Base-by-base conservation (phyloP, 179 eudicot genomes). In the Beta macrorhiza region DNA sequence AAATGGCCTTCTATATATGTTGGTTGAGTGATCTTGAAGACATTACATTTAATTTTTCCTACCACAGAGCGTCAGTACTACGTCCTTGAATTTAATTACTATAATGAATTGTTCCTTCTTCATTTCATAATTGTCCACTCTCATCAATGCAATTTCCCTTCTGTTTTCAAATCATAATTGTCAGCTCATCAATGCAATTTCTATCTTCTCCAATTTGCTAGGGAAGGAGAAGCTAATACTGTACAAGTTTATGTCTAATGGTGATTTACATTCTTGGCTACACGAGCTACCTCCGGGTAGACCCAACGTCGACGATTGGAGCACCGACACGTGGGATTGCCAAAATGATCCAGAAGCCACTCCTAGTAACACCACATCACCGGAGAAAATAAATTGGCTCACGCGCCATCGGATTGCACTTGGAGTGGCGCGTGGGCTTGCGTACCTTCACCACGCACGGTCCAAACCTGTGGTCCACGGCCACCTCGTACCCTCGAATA, bases 261-360 rank as follows among this genome's bases (percentile, higher is more conserved):
- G 99, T 32, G 97, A 97, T 85, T 87, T 97, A 72, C 97, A 89
- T 75, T 85, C 91, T 15, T 97, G 98, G 99, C 82, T 97, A 6
- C 97, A 97, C 72, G 99, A 93, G 78, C 93, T 97, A 47, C 99
- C 99, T 10, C 83, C 97, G 0, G 98, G 97, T 3, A 80, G 76
- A n/a, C 88, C 97, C 45, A 84, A 91, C 75, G 88, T 92, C 52
- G 99, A 97, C 61, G 99, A 97, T 65, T 97, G 99, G 99, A 94
- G 91, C 84, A 88, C 89, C 19, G 99, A 97, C 92, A 93, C 95
- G 57, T 97, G 99, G 99, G 95, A 97, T 63, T 84, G 88, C 25
- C 87, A 75, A 20, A 71, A 55, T 10, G 82, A 86, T 72, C 78
- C 55, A 0, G 87, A 87, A 19, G 80, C 63, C 19, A 85, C 83